Conservation (phyloP, 2,329 filamentous ascomycete genomes). For the Saccharata proteae region DNA sequence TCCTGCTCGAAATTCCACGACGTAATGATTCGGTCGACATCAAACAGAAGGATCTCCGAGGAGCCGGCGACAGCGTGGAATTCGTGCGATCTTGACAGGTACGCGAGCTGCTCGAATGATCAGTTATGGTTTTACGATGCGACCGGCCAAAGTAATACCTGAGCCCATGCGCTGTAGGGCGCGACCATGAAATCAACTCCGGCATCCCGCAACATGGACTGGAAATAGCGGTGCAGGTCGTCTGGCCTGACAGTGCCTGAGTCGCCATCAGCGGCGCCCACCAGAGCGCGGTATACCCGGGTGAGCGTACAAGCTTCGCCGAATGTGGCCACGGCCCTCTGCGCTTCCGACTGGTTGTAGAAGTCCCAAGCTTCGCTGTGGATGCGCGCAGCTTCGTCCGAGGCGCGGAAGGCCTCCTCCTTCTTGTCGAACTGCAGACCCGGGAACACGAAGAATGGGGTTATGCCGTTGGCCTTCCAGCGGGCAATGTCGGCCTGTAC, state of each 20-base stretch:
- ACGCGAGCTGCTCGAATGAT: constrained; percentile 50
- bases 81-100: constrained; percentile 61
- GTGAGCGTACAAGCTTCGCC: constrained; percentile 56
- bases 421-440: constrained; percentile 70
- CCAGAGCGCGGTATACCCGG: not conserved
- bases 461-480: constrained; percentile 58
- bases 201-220: constrained; percentile 57
- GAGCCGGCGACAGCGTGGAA: constrained; percentile 69
- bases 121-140: constrained; percentile 14
- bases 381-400: constrained; percentile 52
- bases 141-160: constrained; percentile 44
- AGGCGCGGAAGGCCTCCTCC: constrained; percentile 49
- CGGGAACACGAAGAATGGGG: constrained; percentile 84
- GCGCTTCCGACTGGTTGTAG: constrained; percentile 70
- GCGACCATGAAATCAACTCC: constrained; percentile 67
- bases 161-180: constrained; percentile 76
- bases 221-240: constrained; percentile 64
- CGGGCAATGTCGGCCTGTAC: constrained; percentile 65
- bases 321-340: constrained; percentile 75
- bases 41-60: constrained; percentile 75
- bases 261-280: constrained; percentile 10
- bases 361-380: constrained; percentile 75
- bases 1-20: constrained; percentile 56
- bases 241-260: constrained; percentile 55
- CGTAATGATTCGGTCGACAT: constrained; percentile 63